A percentile compares a stretch with the other conserved stretches of the same genome.
Conservation (phyloP, 2,329 filamentous ascomycete species). For the Cladobotryum protrusum region DNA sequence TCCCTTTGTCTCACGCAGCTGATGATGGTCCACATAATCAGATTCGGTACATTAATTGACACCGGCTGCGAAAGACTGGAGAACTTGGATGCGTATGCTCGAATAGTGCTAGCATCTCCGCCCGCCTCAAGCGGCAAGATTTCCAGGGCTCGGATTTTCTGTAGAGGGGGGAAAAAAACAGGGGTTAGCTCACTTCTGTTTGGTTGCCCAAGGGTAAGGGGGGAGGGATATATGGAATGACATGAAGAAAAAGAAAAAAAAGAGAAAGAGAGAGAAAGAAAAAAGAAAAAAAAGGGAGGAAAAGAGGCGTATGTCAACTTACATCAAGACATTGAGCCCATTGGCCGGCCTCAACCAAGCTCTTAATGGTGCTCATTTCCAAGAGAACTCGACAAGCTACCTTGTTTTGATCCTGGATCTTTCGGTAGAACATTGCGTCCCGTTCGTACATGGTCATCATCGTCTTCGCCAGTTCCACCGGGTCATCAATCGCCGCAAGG, state of each 20-base stretch:
- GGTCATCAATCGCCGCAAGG: conserved; percentile 54
- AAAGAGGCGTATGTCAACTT: conserved; percentile 28
- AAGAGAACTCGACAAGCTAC: conserved; percentile 51
- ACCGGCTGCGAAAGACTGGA: conserved; percentile 71
- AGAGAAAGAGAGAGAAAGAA: background rate
- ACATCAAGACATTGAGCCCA: conserved; percentile 56
- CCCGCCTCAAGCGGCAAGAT: conserved; percentile 73
- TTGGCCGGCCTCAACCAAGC: conserved; percentile 45
- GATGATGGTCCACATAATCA: conserved; percentile 89
- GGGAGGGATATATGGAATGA: background rate
- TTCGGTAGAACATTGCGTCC: conserved; percentile 54
- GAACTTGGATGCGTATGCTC: conserved; percentile 75
- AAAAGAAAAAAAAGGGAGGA: background rate
- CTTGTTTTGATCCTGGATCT: conserved; percentile 51
- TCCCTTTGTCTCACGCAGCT: conserved; percentile 77
- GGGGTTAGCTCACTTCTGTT: conserved; percentile 10
- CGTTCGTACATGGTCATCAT: conserved; percentile 60
- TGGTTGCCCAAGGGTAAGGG: conserved; percentile 6
- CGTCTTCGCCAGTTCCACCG: conserved; percentile 51
- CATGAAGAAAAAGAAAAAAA: background rate
- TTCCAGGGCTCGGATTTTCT: conserved; percentile 68
- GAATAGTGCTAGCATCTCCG: conserved; percentile 73
- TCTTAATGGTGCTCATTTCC: conserved; percentile 57
- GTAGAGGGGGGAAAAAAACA: conserved; percentile 7
- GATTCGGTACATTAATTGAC: conserved; percentile 80